A percentile compares a stretch with the other conserved stretches of the same genome.
Evolutionary conservation across 2,329 filamentous ascomycete species (phyloP).

Genomic region (Verticillium tricorpus): DNA sequence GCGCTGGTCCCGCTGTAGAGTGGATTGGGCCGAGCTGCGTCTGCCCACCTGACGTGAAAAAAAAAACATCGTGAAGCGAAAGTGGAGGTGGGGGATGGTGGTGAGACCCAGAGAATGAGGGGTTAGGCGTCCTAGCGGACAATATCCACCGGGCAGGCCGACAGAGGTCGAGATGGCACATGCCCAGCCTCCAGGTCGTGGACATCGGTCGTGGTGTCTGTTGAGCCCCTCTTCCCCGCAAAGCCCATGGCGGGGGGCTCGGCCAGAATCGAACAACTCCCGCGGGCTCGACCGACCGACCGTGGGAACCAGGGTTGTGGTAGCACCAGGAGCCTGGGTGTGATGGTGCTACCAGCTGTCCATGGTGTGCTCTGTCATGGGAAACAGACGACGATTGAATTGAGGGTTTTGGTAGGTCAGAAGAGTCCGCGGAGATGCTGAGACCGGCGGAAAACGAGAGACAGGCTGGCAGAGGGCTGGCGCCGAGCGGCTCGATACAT

Average conservation of each 20-base stretch:
- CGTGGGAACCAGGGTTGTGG: neutral
- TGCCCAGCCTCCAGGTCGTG: neutral
- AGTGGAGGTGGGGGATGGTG: neutral
- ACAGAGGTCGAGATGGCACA: neutral
- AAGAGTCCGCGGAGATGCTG: conserved; percentile 2
- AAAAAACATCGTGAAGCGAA: neutral
- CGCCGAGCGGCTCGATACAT: conserved; percentile 1
- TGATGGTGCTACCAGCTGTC: neutral
- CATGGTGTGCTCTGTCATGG: neutral
- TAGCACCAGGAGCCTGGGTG: neutral
- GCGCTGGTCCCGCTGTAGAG: neutral
- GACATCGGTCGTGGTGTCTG: neutral
- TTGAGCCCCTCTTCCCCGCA: neutral
- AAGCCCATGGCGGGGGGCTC: neutral
- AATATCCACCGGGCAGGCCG: neutral
- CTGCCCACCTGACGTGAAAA: neutral
- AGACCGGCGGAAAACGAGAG: neutral
- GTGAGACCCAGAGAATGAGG: neutral
- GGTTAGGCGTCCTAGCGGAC: neutral
- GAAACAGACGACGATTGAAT: neutral
- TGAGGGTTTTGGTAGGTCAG: neutral
- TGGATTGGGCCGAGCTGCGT: neutral
- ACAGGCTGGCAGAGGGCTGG: neutral
- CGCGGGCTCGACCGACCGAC: neutral
- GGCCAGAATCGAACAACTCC: neutral